phyloP scores from a whole-genome alignment of 768 basidiomycete species.

The Hygrocybe coccinea region DNA sequence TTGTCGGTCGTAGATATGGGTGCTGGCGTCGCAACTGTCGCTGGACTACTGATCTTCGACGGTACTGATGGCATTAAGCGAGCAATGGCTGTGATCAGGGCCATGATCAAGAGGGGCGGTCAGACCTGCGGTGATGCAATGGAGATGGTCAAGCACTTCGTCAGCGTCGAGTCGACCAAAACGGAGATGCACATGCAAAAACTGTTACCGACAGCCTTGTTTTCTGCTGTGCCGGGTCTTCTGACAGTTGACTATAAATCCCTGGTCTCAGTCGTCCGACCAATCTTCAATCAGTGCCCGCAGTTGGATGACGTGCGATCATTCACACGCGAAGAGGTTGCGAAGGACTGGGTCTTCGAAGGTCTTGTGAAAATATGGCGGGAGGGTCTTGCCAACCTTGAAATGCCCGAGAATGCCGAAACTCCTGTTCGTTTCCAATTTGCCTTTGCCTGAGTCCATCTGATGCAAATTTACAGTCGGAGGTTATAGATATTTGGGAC shows the following conservation, averaged over 20 bases:
- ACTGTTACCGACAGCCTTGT: constrained; percentile 49
- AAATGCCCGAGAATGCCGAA: constrained; percentile 40
- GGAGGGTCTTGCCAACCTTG: constrained; percentile 39
- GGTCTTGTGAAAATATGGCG: constrained; percentile 53
- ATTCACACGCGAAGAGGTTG: constrained; percentile 56
- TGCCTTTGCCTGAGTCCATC: background rate
- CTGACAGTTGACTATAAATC: constrained; percentile 48
- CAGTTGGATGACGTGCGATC: constrained; percentile 49
- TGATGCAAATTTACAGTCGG: constrained; percentile 28
- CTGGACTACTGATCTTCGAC: constrained; percentile 42
- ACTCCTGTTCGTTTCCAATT: constrained; percentile 40
- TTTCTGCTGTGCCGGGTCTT: constrained; percentile 53
- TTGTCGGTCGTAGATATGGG: constrained; percentile 49
- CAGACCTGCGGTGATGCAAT: constrained; percentile 51
- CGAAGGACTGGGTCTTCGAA: constrained; percentile 47
- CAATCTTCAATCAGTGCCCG: constrained; percentile 52
- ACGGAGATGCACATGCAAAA: constrained; percentile 44
- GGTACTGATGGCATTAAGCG: constrained; percentile 43
- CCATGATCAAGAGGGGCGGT: constrained; percentile 54
- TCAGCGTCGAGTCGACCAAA: constrained; percentile 22
- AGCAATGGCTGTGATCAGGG: constrained; percentile 45
- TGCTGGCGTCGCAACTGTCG: constrained; percentile 54
- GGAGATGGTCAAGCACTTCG: constrained; percentile 43
- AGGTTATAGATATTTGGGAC: constrained; percentile 53
- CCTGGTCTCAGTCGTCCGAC: constrained; percentile 44